phyloP scores from a whole-genome alignment of 352 stramenopile genomes.

The Pythium sukuiense region DNA sequence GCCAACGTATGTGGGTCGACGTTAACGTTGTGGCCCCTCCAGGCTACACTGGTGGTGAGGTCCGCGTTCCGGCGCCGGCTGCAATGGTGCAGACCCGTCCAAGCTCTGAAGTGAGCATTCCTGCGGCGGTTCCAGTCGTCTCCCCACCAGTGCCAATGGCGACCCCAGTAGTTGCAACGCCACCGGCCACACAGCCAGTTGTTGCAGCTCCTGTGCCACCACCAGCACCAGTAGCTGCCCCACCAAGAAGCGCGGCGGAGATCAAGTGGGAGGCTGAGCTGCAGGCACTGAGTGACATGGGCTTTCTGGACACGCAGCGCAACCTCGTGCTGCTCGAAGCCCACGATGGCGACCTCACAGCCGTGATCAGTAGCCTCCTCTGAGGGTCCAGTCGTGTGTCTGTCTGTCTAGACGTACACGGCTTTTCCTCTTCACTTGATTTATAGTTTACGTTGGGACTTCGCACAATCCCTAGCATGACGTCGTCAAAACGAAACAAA shows the following conservation, averaged over 20 bases:
- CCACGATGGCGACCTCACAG: constrained; percentile 63
- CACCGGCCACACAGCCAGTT: neutral
- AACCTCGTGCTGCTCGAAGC: constrained; percentile 58
- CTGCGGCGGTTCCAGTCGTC: constrained; percentile 15
- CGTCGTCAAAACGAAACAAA: constrained; percentile 1
- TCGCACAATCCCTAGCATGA: neutral
- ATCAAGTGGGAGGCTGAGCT: constrained; percentile 50
- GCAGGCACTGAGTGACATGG: constrained; percentile 61
- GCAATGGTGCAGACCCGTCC: constrained; percentile 19
- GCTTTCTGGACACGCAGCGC: constrained; percentile 56
- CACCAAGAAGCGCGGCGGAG: constrained; percentile 36
- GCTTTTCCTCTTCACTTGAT: constrained; percentile 5
- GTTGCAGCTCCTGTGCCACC: neutral
- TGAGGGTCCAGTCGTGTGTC: constrained; percentile 10
- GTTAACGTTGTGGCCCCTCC: constrained; percentile 62
- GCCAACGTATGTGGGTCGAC: constrained; percentile 88
- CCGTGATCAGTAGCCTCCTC: constrained; percentile 58
- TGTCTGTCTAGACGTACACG: neutral
- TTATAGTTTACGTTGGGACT: constrained; percentile 1
- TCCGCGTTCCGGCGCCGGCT: constrained; percentile 20
- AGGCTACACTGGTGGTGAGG: constrained; percentile 18
- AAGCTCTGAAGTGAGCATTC: constrained; percentile 15
- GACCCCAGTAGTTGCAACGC: neutral
- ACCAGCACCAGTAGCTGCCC: neutral
- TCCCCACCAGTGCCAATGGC: neutral